These are phyloP conservation scores for Nitzschia palea DNA, from an alignment of 108 stramenopile genomes.

Conservation along the genomic window DNA sequence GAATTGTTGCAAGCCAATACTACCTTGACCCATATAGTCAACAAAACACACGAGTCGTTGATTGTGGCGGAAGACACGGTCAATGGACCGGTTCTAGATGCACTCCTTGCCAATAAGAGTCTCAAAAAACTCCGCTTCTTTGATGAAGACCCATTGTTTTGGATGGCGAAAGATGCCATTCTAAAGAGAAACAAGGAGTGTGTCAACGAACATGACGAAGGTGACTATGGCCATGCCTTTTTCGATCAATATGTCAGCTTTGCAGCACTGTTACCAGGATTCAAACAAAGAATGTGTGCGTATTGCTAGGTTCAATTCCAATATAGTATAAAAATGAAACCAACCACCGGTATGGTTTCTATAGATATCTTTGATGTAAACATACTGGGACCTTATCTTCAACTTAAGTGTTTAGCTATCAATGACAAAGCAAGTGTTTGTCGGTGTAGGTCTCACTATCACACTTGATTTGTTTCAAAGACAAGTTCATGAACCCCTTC, in stretches of 20 bases:
- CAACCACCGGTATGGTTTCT: no score
- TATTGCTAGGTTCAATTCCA: background rate
- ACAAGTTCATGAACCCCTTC: slow-evolving; percentile 19
- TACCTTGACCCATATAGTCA: slow-evolving; percentile 1
- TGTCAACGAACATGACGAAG: background rate
- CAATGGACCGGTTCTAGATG: background rate
- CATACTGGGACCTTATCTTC: no score
- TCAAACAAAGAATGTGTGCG: background rate
- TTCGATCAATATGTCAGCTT: background rate
- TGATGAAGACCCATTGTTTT: slow-evolving; percentile 18
- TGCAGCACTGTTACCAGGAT: background rate
- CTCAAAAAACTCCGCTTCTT: slow-evolving; percentile 10
- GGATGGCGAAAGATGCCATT: slow-evolving; percentile 7
- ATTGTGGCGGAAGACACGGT: background rate
- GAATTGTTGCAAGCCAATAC: slow-evolving; percentile 4
- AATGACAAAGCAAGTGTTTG: no score
- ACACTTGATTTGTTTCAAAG: slow-evolving; percentile 33
- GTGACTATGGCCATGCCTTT: background rate
- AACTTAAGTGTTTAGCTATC: no score
- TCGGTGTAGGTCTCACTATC: no score
- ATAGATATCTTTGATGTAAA: no score
- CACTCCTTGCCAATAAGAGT: slow-evolving; percentile 5
- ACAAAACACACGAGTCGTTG: slow-evolving; percentile 1
- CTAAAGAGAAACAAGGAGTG: background rate
- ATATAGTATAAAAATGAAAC: background rate